These are phyloP conservation scores for Monosporascus cannonballus DNA, from an alignment of 2,329 filamentous ascomycete species.

Conservation along the genomic window DNA sequence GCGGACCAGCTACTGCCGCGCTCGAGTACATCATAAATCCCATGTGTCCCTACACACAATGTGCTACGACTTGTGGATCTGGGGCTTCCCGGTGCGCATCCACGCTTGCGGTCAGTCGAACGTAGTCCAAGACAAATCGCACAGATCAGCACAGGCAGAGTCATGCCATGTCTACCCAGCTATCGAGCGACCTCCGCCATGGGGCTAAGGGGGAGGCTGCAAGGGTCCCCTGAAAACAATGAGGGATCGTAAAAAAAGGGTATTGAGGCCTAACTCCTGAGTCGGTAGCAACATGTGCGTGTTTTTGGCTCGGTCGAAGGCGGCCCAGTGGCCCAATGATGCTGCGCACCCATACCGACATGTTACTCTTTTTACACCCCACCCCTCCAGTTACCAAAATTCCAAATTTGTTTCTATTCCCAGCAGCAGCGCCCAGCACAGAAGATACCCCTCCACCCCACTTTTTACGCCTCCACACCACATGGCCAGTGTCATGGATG, in stretches of 20 bases:
- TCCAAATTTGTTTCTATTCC: no score
- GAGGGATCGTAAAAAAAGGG: background rate
- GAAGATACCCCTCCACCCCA: constrained; percentile 9
- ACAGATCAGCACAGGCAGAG: background rate
- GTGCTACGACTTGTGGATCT: background rate
- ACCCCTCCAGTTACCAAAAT: no score
- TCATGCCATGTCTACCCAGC: background rate
- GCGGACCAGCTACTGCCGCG: background rate
- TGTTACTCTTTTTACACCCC: background rate
- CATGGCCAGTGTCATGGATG: constrained; percentile 25
- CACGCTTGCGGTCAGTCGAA: background rate
- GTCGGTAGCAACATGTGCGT: background rate
- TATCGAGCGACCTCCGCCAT: background rate
- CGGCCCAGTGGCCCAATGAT: background rate
- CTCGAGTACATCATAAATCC: background rate
- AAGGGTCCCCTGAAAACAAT: background rate
- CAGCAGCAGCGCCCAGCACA: no score
- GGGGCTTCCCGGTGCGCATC: background rate
- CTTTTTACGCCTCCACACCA: constrained; percentile 19
- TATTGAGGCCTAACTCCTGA: background rate
- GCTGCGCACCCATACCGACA: background rate
- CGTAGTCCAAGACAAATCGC: background rate
- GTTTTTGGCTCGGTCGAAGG: background rate
- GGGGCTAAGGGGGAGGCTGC: background rate
- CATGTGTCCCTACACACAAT: background rate